Base-by-base conservation (phyloP, 495 filamentous ascomycete species). In the Neurospora sp. region DNA sequence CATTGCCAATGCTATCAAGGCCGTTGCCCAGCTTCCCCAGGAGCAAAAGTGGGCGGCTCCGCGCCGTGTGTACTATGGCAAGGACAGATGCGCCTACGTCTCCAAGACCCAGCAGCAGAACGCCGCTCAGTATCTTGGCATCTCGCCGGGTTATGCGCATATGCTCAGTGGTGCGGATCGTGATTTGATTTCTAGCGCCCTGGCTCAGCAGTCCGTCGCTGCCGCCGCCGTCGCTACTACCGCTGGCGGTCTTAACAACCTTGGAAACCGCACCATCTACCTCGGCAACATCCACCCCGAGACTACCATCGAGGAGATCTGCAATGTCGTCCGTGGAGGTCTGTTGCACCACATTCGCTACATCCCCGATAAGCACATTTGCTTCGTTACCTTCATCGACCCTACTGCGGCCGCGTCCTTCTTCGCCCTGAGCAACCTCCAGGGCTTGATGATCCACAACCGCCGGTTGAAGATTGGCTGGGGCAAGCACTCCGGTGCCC, bases 21-120 rank as follows among this genome's bases (percentile, higher is more conserved):
- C 96, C n/a, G 96, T 99, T 44, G 89, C 93, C 40, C 96, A 98
- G 80, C 87, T 99, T 39, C 96, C 96, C 38, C 96, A 98, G 83
- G 96, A 99, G 82, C 83, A 91, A 4, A 97, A 97, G 83, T 99
- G 96, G 96, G 95, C 97, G 79, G 87, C 94, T 4, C 96, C 96
- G 40, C 91, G 93, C 71, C 92, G 96, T 48, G 96, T 99, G 12
- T 98, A 97, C 85, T 99, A 99, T 75, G 96, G 96, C 75, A 99
- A 99, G 84, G 96, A 99, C 81, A 89, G 96, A 61, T 99, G 96
- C 79, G 96, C 96, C 22, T 99, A 99, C 79, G 94, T 99, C 44
- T 99, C 96, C 59, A 99, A 99, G 88, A 99, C 96, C 1, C 96
- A 99, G 83, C 96, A 99, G 83, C 96, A 99, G 85, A 99, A 99